Conservation (phyloP, 1,284 basidiomycete species). For the Butyriboletus appendiculatus region DNA sequence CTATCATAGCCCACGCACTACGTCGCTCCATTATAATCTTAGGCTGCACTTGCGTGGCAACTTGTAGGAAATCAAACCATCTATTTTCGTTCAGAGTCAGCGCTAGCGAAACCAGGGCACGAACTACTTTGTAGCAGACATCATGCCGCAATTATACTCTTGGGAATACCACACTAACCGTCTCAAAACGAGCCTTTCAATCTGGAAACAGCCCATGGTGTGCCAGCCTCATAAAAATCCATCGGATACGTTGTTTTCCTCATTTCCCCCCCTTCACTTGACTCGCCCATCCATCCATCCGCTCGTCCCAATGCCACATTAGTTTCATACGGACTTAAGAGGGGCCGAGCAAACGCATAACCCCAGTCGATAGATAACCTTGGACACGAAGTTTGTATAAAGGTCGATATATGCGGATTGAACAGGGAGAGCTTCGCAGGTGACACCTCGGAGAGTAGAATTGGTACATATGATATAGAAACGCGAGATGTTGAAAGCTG, state of each 20-base stretch:
- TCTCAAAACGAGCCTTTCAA: conserved; percentile 37
- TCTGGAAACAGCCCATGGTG: conserved; percentile 69
- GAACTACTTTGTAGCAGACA: too few relatives aligned
- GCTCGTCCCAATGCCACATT: conserved; percentile 82
- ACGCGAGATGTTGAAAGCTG: conserved; percentile 57
- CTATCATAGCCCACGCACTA: not conserved
- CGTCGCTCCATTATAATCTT: not conserved
- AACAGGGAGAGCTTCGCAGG: conserved; percentile 92
- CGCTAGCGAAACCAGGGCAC: not conserved
- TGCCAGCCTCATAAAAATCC: conserved; percentile 92
- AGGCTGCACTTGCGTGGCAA: not conserved
- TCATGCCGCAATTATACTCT: not conserved
- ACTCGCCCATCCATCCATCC: conserved; percentile 60
- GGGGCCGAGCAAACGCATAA: conserved; percentile 88
- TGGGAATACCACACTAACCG: not conserved
- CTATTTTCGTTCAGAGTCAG: not conserved
- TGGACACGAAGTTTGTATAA: conserved; percentile 96
- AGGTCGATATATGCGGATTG: conserved; percentile 77
- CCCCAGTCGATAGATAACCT: conserved; percentile 98
- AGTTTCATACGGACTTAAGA: conserved; percentile 94
- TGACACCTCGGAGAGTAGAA: conserved; percentile 94
- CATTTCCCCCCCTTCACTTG: conserved; percentile 31
- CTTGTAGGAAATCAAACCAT: too few relatives aligned
- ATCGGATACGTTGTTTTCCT: conserved; percentile 76
- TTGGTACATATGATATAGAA: conserved; percentile 80